Evolutionary conservation across 495 filamentous ascomycete genomes (phyloP).

Genomic region (Cercophora newfieldiana): DNA sequence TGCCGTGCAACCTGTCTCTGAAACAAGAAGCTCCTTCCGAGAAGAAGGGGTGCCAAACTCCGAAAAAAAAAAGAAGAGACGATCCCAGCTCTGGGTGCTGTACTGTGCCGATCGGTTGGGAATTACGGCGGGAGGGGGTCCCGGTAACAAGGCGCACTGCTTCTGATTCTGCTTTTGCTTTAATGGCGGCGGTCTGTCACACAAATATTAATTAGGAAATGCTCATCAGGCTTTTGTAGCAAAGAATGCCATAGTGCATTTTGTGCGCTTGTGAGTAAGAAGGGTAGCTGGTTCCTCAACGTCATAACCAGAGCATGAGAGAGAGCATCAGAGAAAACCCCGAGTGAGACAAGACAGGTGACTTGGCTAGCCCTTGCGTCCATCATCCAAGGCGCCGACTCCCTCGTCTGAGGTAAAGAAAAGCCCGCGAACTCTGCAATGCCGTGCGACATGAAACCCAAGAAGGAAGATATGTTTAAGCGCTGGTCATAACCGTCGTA

Average conservation of each 20-base stretch:
- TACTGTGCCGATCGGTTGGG: neutral
- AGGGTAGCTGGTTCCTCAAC: slow-evolving; percentile 9
- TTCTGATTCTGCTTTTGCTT: neutral
- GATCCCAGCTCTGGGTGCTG: neutral
- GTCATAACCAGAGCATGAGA: slow-evolving; percentile 23
- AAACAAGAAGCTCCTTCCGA: neutral
- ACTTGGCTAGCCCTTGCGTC: neutral
- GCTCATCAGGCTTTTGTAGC: slow-evolving; percentile 3
- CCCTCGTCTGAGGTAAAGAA: neutral
- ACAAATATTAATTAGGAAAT: slow-evolving; percentile 4
- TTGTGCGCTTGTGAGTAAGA: neutral
- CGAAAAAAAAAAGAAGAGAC: neutral
- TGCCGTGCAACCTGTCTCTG: neutral
- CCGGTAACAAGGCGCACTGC: too few species aligned
- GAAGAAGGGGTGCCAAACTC: neutral
- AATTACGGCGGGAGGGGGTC: too few species aligned
- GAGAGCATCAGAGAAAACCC: slow-evolving; percentile 10
- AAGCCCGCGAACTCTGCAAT: neutral
- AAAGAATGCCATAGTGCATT: neutral
- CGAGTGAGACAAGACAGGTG: slow-evolving; percentile 1
- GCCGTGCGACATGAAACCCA: slow-evolving; percentile 3
- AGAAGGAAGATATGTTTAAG: neutral
- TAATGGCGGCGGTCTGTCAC: neutral
- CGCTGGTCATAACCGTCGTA: slow-evolving; percentile 4
- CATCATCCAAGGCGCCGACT: neutral